Base-by-base conservation (phyloP, 75 land plant species). In the Pseudotsuga menziesii region DNA sequence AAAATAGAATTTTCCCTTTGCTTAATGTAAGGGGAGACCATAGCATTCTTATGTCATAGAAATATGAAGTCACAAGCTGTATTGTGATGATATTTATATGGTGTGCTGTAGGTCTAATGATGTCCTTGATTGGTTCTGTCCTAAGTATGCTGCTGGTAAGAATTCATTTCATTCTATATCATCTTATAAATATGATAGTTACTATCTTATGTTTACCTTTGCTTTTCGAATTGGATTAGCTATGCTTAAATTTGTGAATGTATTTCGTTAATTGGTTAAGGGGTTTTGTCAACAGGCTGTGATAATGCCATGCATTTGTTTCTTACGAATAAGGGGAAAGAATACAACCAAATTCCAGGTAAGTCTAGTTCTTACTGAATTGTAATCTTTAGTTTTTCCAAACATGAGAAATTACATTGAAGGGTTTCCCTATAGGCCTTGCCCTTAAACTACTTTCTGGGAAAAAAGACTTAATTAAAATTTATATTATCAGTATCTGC, bases 121-220 rank as follows among this genome's bases (percentile, higher is more conserved):
- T 73, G 75, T 14, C 75, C 22, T 25, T 73, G 75, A 73, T 73
- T 73, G 75, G 75, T 73, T 73, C 75, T 27, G 35, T 73, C 19
- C 57, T 73, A 7, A 73, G 75, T 56, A 73, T 73, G 75, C 14
- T 73, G 75, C 26, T 73, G 75, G 75, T 73, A 73, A 54, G 75
- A 17, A 11, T 73, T 71, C 5, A 27, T 2, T 44, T 17, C 22
- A 36, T 41, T 69, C 54, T 69, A 12, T 69, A 41, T 48, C 54
- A 48, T 0, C 54, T 69, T 5, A 39, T 69, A 69, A 35, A 69
- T 69, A 69, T n/a, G 15, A 67, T 67, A 35, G 71, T 9, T 67
- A 48, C 9, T 48, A 9, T 48, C 54, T 48, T 48, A 35, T 67
- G 44, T 36, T 2, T 63, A 63, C 29, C 14, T 29, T 35, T 11